These are phyloP conservation scores for Kluyveromyces aestuarii DNA, from an alignment of 805 yeast species.

Conservation along the genomic window DNA sequence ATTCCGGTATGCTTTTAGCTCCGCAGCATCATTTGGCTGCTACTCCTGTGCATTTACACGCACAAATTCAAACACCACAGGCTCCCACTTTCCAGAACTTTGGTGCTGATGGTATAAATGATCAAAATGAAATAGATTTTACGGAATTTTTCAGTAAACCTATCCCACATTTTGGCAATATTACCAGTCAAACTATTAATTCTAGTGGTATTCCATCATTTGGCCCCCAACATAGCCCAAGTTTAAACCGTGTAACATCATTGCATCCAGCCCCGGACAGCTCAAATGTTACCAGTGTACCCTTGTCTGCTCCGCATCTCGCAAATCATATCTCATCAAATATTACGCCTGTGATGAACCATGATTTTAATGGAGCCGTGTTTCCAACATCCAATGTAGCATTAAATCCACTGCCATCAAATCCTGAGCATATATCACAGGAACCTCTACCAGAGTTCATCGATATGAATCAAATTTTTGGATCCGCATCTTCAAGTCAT, in stretches of 20 bases:
- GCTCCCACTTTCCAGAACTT: neutral
- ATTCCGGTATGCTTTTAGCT: neutral
- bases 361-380: neutral
- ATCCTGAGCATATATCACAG: neutral
- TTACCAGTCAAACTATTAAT: neutral
- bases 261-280: neutral
- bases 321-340: neutral
- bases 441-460: slow-evolving; percentile 1
- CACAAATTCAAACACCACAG: neutral
- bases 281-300: neutral
- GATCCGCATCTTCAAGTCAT: neutral
- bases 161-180: slow-evolving; percentile 7
- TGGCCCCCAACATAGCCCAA: neutral
- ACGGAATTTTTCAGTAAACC: slow-evolving; percentile 26
- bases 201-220: neutral
- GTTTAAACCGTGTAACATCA: neutral
- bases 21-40: neutral
- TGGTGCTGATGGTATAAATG: slow-evolving; percentile 4
- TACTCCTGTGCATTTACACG: neutral
- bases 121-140: slow-evolving; percentile 28
- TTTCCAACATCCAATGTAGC: neutral
- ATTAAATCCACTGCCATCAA: neutral
- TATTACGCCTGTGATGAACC: neutral
- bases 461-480: slow-evolving; percentile 1
- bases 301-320: neutral